Evolutionary conservation across 352 stramenopile species (phyloP), one percentile per base, ranked within the genome.

Genomic region (Albugo laibachii): DNA sequence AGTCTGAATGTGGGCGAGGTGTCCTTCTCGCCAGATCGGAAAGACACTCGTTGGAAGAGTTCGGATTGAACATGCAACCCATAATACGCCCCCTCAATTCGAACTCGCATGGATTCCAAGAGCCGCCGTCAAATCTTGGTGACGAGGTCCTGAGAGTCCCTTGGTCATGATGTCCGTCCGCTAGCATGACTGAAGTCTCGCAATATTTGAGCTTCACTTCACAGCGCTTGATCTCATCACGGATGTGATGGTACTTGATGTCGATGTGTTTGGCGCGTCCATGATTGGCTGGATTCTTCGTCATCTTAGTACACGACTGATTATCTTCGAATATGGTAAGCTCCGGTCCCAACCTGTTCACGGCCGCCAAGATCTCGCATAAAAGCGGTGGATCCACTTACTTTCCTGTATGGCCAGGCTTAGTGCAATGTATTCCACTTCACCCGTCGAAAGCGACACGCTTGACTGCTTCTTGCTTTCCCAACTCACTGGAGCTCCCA

Each of bases 191-290:
- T 16, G 15, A 0, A 1, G 52, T 59, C 60, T 58, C 20, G 59
- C 63, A 48, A 51, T 61, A 52, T 52, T 61, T 54, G 55, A 52
- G 54, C 63, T 73, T 38, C 41, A 58, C 55, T 13, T 52, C 34
- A 34, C 50, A 46, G 24, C 45, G 37, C 14, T 65, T 59, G 36
- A 62, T 35, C 47, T 57, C 54, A 20, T 61, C 57, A 31, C 50
- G 50, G 34, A 61, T 56, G 46, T 52, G 45, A 24, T 61, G 50
- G 36, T 59, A 56, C 8, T 41, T 56, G 49, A 43, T 53, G 37
- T 61, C 57, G 37, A 65, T 65, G 47, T 65, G 51, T 47, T 65
- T 65, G 16, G 54, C 52, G 31, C 54, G 50, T 16, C 43, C 50
- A 37, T 58, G 47, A 35, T 62, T 58, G 2, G 14, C 14, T n/a